Percentiles rank a stretch among this genome's conserved stretches.
These are phyloP conservation scores for Hypoxylon cercidicola DNA, from an alignment of 495 filamentous ascomycete species.

Conservation along the genomic window DNA sequence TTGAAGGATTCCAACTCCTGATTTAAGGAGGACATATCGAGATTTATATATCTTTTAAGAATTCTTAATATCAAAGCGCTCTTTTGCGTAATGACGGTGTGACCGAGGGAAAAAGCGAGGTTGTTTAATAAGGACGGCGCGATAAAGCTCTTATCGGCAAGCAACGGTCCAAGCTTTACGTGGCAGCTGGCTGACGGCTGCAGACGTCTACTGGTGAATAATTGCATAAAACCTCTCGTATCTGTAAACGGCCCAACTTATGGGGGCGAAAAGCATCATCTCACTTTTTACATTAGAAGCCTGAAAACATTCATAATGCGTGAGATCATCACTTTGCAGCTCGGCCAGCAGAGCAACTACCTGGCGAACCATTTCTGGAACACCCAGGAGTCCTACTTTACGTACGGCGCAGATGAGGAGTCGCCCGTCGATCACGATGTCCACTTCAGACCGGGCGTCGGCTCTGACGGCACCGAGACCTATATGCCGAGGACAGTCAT, in stretches of 20 bases:
- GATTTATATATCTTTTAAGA: neutral
- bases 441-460: constrained; percentile 88
- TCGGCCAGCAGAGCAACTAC: constrained; percentile 93
- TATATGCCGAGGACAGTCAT: constrained; percentile 91
- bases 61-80: too few relatives aligned
- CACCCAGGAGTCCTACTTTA: constrained; percentile 98
- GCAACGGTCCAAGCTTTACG: constrained; percentile 1
- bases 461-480: constrained; percentile 84
- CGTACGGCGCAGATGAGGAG: constrained; percentile 74
- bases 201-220: neutral
- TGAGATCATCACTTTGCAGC: constrained; percentile 93
- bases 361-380: constrained; percentile 99
- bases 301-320: constrained; percentile 72
- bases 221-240: constrained; percentile 17
- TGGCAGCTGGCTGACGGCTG: constrained; percentile 19
- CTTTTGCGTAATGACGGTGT: constrained; percentile 4
- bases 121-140: neutral
- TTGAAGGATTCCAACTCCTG: constrained; percentile 49
- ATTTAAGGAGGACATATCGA: constrained; percentile 25
- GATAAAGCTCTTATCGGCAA: constrained; percentile 22
- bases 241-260: neutral
- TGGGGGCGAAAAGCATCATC: neutral
- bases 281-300: neutral
- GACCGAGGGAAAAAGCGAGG: neutral
- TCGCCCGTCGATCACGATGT: constrained; percentile 90